Conservation (phyloP, 2,329 filamentous ascomycete species). For the Aureobasidium pullulans region DNA sequence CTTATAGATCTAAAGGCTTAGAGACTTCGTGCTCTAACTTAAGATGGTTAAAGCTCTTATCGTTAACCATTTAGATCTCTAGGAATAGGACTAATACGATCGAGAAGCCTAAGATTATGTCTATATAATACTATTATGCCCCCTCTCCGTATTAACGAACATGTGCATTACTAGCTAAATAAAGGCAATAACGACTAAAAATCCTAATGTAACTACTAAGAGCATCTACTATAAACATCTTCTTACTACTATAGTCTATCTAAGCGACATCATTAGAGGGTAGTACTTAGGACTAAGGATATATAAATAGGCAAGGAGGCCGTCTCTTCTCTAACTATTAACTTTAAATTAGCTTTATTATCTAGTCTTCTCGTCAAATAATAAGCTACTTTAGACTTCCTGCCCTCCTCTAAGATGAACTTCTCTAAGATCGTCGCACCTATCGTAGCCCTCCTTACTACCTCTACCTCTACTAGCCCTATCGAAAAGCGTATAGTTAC, state of each 20-base stretch:
- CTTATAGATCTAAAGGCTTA: neutral
- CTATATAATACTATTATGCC: neutral
- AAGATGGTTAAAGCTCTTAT: neutral
- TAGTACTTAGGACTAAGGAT: neutral
- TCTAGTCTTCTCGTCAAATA: neutral
- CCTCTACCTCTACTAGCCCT: neutral
- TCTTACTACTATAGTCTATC: too few species aligned
- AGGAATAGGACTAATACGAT: neutral
- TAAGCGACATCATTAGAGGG: neutral
- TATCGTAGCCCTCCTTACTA: constrained; percentile 1
- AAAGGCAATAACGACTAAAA: neutral
- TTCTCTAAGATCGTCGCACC: neutral
- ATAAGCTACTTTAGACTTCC: neutral
- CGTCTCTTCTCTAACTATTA: neutral
- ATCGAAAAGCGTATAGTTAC: constrained; percentile 13
- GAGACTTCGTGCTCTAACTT: neutral
- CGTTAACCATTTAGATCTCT: neutral
- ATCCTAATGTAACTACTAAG: neutral
- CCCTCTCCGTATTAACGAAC: neutral
- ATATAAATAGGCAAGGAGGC: neutral
- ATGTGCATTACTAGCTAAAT: neutral
- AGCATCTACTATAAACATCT: neutral
- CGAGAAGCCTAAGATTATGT: neutral
- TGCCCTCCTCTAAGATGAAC: neutral
- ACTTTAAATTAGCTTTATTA: neutral